phyloP scores from a whole-genome alignment of 208 protist genomes.

The Trypanosoma rangeli region DNA sequence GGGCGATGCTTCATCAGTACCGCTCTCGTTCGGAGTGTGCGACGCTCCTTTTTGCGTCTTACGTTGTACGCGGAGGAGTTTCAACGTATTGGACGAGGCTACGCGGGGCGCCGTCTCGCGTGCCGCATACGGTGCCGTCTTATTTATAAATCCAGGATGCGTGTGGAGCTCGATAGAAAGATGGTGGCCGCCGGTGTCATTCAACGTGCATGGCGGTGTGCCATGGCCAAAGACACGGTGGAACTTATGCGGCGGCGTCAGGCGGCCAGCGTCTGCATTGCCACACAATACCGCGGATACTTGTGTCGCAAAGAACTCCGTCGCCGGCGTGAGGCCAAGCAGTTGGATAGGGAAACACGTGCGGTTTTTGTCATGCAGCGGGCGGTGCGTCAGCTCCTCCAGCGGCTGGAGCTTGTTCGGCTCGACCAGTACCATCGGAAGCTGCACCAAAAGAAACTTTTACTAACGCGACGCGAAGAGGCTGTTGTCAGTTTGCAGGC shows the following conservation, averaged over 20 bases:
- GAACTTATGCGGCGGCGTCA: conserved; percentile 51
- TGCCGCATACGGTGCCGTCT: conserved; percentile 12
- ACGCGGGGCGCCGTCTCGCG: conserved; percentile 34
- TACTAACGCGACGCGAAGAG: conserved; percentile 49
- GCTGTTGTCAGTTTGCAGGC: conserved; percentile 76
- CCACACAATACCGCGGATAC: conserved; percentile 54
- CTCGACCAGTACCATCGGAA: conserved; percentile 67
- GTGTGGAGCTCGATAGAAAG: conserved; percentile 29
- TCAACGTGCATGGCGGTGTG: conserved; percentile 80
- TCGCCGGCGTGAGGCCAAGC: conserved; percentile 40
- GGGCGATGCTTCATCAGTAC: conserved; percentile 38
- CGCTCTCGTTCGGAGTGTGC: conserved; percentile 52
- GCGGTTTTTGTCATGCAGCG: conserved; percentile 65
- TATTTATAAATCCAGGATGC: conserved; percentile 32
- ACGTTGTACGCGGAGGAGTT: conserved; percentile 40
- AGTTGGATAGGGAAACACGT: conserved; percentile 27
- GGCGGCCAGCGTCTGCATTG: conserved; percentile 47
- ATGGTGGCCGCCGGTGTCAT: conserved; percentile 58
- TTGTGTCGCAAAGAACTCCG: conserved; percentile 46
- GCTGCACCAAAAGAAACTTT: conserved; percentile 55
- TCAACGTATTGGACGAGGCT: conserved; percentile 70
- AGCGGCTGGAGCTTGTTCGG: conserved; percentile 37
- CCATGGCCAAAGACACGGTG: conserved; percentile 58
- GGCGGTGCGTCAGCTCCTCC: conserved; percentile 37
- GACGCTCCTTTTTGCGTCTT: conserved; percentile 38